Conservation (phyloP, 2,329 filamentous ascomycete species). For the Neopestalotiopsis sp. region DNA sequence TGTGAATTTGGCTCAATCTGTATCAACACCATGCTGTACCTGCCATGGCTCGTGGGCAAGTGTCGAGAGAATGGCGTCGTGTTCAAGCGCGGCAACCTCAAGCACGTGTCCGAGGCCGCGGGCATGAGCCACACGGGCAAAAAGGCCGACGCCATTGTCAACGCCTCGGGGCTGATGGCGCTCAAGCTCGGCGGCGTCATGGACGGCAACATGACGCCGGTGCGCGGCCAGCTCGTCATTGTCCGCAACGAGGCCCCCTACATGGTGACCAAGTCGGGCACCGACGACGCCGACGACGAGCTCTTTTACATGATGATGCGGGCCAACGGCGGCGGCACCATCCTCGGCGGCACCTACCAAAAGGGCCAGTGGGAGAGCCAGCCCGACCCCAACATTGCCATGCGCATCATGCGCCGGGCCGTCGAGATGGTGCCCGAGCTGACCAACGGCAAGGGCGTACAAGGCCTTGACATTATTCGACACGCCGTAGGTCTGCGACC, state of each 20-base stretch:
- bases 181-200: constrained; percentile 80
- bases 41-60: constrained; percentile 83
- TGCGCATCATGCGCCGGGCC: constrained; percentile 83
- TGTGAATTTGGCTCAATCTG: constrained; percentile 84
- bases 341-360: constrained; percentile 87
- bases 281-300: constrained; percentile 76
- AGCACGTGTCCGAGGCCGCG: constrained; percentile 77
- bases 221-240: constrained; percentile 82
- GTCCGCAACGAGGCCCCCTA: constrained; percentile 78
- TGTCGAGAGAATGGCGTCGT: constrained; percentile 76
- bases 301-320: constrained; percentile 83
- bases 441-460: constrained; percentile 69
- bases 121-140: constrained; percentile 61
- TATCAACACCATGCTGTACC: constrained; percentile 88
- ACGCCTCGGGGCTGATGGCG: constrained; percentile 82
- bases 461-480: constrained; percentile 75
- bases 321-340: constrained; percentile 78
- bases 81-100: constrained; percentile 66
- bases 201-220: constrained; percentile 76
- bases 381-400: constrained; percentile 79
- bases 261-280: constrained; percentile 75
- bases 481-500: constrained; percentile 86
- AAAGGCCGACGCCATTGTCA: constrained; percentile 74
- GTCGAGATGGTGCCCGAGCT: constrained; percentile 70
- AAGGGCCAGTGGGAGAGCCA: constrained; percentile 79